Conservation (phyloP, 352 stramenopile species). For the Peronosclerospora sorghi region DNA sequence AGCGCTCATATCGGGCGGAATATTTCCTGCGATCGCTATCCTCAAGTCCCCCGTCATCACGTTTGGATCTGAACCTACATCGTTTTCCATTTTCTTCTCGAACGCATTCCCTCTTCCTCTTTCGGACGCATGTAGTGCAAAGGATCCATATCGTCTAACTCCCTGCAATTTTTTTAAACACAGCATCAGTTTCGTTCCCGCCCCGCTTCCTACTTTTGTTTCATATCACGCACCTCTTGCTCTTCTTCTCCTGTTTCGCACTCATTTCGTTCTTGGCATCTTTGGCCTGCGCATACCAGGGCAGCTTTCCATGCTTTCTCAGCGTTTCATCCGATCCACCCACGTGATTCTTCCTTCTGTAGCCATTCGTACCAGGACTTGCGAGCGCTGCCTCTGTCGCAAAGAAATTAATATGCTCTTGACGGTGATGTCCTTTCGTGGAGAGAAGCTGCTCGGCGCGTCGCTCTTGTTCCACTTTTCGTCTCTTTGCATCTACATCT, state of each 20-base stretch:
- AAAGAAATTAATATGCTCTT: slow-evolving; percentile 36
- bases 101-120: slow-evolving; percentile 2
- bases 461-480: slow-evolving; percentile 24
- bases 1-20: slow-evolving; percentile 16
- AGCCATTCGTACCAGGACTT: not conserved
- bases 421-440: not conserved
- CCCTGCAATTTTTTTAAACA: slow-evolving; percentile 11
- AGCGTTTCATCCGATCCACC: slow-evolving; percentile 22
- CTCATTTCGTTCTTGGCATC: slow-evolving; percentile 4
- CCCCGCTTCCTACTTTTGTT: not conserved
- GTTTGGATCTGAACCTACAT: slow-evolving; percentile 2
- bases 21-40: slow-evolving; percentile 25
- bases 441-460: slow-evolving; percentile 21
- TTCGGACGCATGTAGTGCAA: slow-evolving; percentile 32
- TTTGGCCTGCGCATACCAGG: slow-evolving; percentile 31
- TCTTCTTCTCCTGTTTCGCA: slow-evolving; percentile 20
- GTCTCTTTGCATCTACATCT: slow-evolving; percentile 8
- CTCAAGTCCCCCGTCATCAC: slow-evolving; percentile 5
- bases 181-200: not conserved
- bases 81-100: not conserved
- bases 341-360: not conserved
- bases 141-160: slow-evolving; percentile 24
- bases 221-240: slow-evolving; percentile 19
- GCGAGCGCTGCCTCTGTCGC: slow-evolving; percentile 13
- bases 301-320: slow-evolving; percentile 15